Conservation (phyloP, 2,329 filamentous ascomycete species). For the Lecanosticta acicola region DNA sequence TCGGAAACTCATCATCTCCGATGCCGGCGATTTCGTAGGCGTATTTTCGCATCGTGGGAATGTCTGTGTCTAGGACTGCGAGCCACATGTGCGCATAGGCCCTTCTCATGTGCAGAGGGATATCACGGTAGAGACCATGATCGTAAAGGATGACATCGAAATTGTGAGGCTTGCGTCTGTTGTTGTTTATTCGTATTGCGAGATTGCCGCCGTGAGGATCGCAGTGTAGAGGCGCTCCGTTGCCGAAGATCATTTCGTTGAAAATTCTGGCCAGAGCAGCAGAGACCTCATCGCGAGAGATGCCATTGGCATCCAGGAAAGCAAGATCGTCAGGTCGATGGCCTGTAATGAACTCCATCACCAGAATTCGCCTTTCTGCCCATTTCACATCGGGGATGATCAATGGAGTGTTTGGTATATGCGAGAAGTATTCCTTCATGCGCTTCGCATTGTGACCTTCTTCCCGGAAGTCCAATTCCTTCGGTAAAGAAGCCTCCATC, state of each 20-base stretch:
- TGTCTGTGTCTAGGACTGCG: slow-evolving; percentile 85
- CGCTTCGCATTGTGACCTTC: slow-evolving; percentile 80
- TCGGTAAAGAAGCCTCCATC: slow-evolving; percentile 83
- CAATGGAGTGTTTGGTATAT: slow-evolving; percentile 68
- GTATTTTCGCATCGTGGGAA: slow-evolving; percentile 79
- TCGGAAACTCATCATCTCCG: slow-evolving; percentile 80
- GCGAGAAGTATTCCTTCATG: slow-evolving; percentile 73
- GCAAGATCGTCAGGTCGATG: slow-evolving; percentile 81
- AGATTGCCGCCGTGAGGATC: slow-evolving; percentile 97
- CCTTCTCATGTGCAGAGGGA: slow-evolving; percentile 68
- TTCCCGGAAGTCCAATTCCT: slow-evolving; percentile 82
- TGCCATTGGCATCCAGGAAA: slow-evolving; percentile 77
- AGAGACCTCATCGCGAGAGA: slow-evolving; percentile 92
- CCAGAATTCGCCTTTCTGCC: slow-evolving; percentile 81
- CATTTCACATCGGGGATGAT: slow-evolving; percentile 86
- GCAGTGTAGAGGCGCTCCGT: slow-evolving; percentile 83
- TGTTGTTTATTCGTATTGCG: slow-evolving; percentile 73
- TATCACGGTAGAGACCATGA: slow-evolving; percentile 92
- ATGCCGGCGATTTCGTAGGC: slow-evolving; percentile 85
- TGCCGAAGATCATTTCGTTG: slow-evolving; percentile 99
- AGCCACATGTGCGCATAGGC: slow-evolving; percentile 97
- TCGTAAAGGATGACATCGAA: slow-evolving; percentile 97
- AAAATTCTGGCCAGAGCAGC: slow-evolving; percentile 86
- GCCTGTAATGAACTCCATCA: slow-evolving; percentile 91
- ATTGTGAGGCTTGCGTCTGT: slow-evolving; percentile 57